Conservation (phyloP, 768 basidiomycete genomes). For the Russula abietina region DNA sequence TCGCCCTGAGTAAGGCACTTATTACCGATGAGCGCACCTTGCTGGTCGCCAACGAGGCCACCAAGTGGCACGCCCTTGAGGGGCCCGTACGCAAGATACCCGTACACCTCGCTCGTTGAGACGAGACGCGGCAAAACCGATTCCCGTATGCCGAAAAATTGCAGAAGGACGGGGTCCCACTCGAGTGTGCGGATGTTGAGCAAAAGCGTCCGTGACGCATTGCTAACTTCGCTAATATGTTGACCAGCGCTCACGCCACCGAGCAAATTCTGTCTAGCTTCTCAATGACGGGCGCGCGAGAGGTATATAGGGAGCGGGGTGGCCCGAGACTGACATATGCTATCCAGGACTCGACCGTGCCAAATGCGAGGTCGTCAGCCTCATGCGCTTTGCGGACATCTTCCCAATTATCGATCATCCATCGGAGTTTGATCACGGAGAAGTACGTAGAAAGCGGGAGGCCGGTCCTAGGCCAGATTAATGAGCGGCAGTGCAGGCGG, state of each 20-base stretch:
- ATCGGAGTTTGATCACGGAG: constrained; percentile 88
- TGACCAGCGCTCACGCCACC: constrained; percentile 65
- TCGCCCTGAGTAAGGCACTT: constrained; percentile 88
- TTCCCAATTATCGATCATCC: constrained; percentile 88
- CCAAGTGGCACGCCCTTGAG: constrained; percentile 78
- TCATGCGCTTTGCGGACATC: constrained; percentile 75
- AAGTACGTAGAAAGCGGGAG: constrained; percentile 97
- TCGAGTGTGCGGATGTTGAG: constrained; percentile 73
- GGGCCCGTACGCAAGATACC: constrained; percentile 59
- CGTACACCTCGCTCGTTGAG: constrained; percentile 90
- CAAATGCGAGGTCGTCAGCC: constrained; percentile 76
- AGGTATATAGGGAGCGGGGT: neutral
- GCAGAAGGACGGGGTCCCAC: constrained; percentile 78
- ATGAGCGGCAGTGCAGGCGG: constrained; percentile 3
- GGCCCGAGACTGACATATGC: constrained; percentile 52
- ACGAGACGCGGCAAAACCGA: constrained; percentile 83
- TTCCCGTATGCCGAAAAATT: constrained; percentile 77
- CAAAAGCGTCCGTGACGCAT: constrained; percentile 93
- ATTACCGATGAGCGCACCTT: constrained; percentile 93
- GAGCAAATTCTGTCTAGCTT: constrained; percentile 61
- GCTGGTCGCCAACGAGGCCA: constrained; percentile 96
- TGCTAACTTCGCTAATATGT: constrained; percentile 90
- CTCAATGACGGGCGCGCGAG: neutral
- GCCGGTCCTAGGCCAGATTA: constrained; percentile 56
- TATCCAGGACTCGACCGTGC: constrained; percentile 97